A percentile compares a stretch with the other conserved stretches of the same genome.
Evolutionary conservation across 345 rosid genomes (phyloP).

Genomic region (Pelargonium nanum): DNA sequence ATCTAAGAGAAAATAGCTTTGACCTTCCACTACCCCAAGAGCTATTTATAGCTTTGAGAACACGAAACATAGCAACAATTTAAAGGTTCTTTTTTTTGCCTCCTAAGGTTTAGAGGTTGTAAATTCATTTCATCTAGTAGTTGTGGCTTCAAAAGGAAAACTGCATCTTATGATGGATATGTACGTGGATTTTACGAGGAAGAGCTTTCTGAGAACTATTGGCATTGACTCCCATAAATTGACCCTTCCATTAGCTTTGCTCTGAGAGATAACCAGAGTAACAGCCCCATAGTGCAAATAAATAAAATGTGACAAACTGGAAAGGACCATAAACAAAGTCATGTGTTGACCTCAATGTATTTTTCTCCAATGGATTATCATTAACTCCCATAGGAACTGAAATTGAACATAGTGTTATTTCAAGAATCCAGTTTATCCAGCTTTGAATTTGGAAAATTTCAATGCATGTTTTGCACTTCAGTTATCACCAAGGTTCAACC

Average conservation of each 20-base stretch:
- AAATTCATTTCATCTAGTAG: background rate
- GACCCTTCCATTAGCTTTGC: background rate
- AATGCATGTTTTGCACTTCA: background rate
- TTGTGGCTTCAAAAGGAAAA: too few relatives aligned
- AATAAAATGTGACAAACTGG: background rate
- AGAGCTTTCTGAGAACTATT: too few relatives aligned
- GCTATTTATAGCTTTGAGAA: background rate
- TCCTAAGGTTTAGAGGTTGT: background rate
- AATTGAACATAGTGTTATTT: background rate
- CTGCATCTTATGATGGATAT: too few relatives aligned
- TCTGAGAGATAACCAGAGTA: background rate
- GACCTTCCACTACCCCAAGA: background rate
- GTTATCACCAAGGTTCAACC: background rate
- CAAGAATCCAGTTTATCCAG: background rate
- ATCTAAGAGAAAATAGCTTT: background rate
- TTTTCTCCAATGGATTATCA: too few relatives aligned
- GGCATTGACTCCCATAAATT: too few relatives aligned
- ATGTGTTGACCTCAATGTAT: too few relatives aligned
- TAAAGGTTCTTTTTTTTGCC: background rate
- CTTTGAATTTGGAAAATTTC: background rate
- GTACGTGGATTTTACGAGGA: too few relatives aligned
- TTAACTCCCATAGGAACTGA: background rate
- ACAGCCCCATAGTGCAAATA: background rate
- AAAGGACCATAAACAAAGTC: background rate
- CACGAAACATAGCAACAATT: background rate